Percentiles rank a stretch among this genome's conserved stretches.
phyloP scores from a whole-genome alignment of 331 rosid species.

The Malus hybrid region DNA sequence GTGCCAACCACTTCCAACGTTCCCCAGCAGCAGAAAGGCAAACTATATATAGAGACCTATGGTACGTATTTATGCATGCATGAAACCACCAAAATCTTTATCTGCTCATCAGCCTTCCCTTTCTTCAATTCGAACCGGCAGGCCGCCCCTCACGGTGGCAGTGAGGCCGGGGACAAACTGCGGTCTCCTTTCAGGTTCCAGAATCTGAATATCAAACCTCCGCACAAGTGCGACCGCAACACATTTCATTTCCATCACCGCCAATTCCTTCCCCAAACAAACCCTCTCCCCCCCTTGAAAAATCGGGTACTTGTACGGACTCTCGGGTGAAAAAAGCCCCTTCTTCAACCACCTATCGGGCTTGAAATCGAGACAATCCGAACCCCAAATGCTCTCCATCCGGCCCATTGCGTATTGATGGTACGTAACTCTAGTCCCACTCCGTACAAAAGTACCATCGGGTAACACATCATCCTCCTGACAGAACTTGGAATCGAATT shows the following conservation, averaged over 20 bases:
- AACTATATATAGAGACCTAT: not conserved
- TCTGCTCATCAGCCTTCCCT: constrained; percentile 5
- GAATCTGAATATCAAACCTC: constrained; percentile 40
- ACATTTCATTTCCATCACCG: constrained; percentile 56
- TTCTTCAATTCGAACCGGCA: constrained; percentile 47
- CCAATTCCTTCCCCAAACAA: constrained; percentile 85
- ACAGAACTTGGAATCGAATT: constrained; percentile 74
- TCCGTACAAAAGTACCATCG: constrained; percentile 56
- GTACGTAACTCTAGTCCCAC: constrained; percentile 72
- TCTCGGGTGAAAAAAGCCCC: constrained; percentile 34
- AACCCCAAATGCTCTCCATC: constrained; percentile 76
- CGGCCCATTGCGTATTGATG: constrained; percentile 97
- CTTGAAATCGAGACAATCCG: constrained; percentile 48
- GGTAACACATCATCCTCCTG: constrained; percentile 71
- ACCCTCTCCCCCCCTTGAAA: constrained; percentile 79
- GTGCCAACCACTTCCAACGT: not conserved
- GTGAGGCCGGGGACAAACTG: constrained; percentile 66
- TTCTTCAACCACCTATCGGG: constrained; percentile 72
- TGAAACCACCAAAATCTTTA: not conserved
- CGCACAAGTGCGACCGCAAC: constrained; percentile 27
- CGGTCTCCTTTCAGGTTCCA: constrained; percentile 7
- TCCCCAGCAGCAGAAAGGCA: not conserved
- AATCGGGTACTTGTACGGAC: constrained; percentile 65
- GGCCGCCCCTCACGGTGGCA: constrained; percentile 57
- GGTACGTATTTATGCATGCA: not conserved